These are phyloP conservation scores for Blepharisma japonicum DNA, from an alignment of 73 alveolate species.

Conservation along the genomic window DNA sequence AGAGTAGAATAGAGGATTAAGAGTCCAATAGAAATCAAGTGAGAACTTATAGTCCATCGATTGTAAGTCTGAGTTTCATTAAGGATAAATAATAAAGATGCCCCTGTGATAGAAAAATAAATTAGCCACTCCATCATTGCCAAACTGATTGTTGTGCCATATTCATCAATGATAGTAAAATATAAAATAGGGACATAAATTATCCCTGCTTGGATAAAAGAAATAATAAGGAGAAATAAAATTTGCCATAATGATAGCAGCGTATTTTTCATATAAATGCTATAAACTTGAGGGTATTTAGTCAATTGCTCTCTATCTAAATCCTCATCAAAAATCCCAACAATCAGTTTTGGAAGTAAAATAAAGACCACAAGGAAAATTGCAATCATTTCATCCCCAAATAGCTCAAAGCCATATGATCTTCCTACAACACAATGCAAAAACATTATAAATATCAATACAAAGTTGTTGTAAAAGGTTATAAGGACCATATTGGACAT, in stretches of 20 bases:
- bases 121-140: slow-evolving; percentile 44
- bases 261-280: background rate
- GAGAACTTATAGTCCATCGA: too few relatives aligned
- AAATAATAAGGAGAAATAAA: background rate
- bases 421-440: background rate
- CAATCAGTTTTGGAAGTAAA: background rate
- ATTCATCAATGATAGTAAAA: background rate
- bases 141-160: slow-evolving; percentile 34
- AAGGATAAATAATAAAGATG: too few relatives aligned
- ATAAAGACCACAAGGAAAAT: background rate
- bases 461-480: background rate
- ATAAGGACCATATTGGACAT: slow-evolving; percentile 4
- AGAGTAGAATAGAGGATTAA: too few relatives aligned
- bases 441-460: too few relatives aligned
- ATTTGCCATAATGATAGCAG: background rate
- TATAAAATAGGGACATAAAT: background rate
- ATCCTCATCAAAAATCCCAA: slow-evolving; percentile 11
- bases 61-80: too few relatives aligned
- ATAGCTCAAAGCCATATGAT: background rate
- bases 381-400: background rate
- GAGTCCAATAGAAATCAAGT: too few relatives aligned
- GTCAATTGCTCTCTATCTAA: background rate
- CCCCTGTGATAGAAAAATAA: too few relatives aligned
- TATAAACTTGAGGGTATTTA: slow-evolving; percentile 5
- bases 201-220: slow-evolving; percentile 3